Percentiles rank a stretch among this genome's conserved stretches.
These are phyloP conservation scores for Moniliophthora roreri DNA, from an alignment of 1,284 basidiomycete species.

Conservation along the genomic window DNA sequence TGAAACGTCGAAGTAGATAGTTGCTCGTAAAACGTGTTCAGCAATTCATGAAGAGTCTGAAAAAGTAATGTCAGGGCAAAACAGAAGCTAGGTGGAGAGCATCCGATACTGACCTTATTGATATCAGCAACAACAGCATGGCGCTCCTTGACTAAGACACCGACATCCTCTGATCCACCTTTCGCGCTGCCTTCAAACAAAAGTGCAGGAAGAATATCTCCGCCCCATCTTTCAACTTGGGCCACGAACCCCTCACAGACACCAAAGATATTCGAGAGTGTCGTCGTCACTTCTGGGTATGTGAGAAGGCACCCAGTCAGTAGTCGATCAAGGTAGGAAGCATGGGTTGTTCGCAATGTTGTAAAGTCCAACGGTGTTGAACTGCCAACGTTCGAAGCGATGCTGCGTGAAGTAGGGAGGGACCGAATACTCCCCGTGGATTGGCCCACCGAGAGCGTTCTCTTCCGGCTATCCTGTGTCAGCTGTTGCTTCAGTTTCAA, in stretches of 20 bases:
- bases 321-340: conserved; percentile 78
- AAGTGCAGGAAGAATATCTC: conserved; percentile 83
- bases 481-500: conserved; percentile 63
- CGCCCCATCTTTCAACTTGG: conserved; percentile 89
- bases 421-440: conserved; percentile 18
- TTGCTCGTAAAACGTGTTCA: conserved; percentile 78
- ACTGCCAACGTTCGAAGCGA: conserved; percentile 18
- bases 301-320: conserved; percentile 79
- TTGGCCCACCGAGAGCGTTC: conserved; percentile 16
- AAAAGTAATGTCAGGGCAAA: conserved; percentile 8
- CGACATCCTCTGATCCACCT: conserved; percentile 57
- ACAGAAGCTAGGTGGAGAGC: conserved; percentile 9
- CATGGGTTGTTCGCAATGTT: conserved; percentile 77
- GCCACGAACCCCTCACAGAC: conserved; percentile 83
- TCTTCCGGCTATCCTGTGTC: conserved; percentile 26
- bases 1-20: conserved; percentile 72
- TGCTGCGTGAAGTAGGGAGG: conserved; percentile 17
- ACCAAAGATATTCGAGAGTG: conserved; percentile 74
- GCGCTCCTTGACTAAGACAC: conserved; percentile 70
- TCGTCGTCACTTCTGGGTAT: conserved; percentile 60
- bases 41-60: conserved; percentile 59
- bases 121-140: conserved; percentile 68
- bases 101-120: conserved; percentile 55
- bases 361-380: conserved; percentile 72
- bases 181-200: conserved; percentile 75